These are phyloP conservation scores for Colletotrichum sp. DNA, from an alignment of 2,329 filamentous ascomycete species.

Conservation along the genomic window DNA sequence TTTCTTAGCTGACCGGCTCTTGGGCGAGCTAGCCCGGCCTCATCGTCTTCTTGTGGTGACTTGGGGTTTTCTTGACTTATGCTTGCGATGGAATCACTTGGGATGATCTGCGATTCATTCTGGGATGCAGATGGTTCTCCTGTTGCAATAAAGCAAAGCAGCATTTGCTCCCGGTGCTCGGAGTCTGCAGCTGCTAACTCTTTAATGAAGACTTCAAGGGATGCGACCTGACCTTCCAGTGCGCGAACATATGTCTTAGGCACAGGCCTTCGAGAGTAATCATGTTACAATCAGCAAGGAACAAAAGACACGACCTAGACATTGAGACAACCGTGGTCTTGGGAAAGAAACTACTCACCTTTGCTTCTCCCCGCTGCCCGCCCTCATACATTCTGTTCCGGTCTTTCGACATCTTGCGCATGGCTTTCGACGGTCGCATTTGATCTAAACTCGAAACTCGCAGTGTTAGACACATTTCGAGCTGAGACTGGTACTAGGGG, in stretches of 20 bases:
- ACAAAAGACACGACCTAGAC: neutral
- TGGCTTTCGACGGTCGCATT: constrained; percentile 56
- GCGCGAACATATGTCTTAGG: constrained; percentile 52
- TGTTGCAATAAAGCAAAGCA: neutral
- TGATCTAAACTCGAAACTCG: constrained; percentile 41
- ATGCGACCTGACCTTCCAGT: constrained; percentile 50
- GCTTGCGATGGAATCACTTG: neutral
- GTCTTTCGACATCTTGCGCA: constrained; percentile 54
- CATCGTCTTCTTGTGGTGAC: neutral
- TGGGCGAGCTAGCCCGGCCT: neutral
- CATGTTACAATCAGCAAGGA: neutral
- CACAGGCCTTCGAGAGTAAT: constrained; percentile 39
- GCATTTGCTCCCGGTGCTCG: neutral
- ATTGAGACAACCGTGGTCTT: neutral
- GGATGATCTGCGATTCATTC: neutral
- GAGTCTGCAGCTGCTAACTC: constrained; percentile 46
- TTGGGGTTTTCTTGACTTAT: neutral
- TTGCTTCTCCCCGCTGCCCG: constrained; percentile 47
- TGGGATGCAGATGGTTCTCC: neutral
- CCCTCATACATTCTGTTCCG: constrained; percentile 43
- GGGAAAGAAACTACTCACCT: constrained; percentile 31
- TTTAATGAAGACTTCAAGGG: constrained; percentile 49
- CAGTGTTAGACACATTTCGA: constrained; percentile 28
- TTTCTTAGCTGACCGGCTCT: constrained; percentile 41
- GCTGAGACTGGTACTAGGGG: neutral